A percentile compares a stretch with the other conserved stretches of the same genome.
phyloP scores from a whole-genome alignment of 441 rosid species.

The Syzygium syzygioides region DNA sequence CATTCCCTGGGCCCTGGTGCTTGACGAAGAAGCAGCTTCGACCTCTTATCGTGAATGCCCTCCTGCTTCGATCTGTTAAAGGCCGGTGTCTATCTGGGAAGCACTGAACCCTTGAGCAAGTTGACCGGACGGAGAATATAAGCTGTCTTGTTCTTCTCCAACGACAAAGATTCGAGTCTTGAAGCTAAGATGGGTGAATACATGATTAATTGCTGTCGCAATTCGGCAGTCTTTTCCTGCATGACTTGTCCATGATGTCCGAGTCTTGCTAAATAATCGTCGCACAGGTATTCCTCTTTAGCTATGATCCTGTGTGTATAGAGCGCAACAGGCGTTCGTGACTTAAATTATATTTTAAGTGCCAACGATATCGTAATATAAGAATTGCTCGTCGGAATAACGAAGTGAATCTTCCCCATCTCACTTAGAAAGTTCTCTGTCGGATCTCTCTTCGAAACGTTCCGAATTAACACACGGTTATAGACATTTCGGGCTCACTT shows the following conservation, averaged over 20 bases:
- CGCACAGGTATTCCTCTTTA: background rate
- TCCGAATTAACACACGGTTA: background rate
- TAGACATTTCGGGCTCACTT: background rate
- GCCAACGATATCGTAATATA: background rate
- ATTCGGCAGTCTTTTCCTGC: background rate
- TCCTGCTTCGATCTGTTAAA: background rate
- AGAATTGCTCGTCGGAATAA: background rate
- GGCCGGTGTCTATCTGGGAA: background rate
- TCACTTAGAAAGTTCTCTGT: background rate
- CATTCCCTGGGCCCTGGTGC: constrained; percentile 75
- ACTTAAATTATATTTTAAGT: background rate
- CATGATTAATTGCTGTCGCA: background rate
- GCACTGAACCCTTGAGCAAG: background rate
- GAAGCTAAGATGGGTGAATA: background rate
- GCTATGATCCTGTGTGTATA: background rate
- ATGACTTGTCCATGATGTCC: background rate
- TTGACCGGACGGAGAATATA: background rate
- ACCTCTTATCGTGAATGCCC: constrained; percentile 37
- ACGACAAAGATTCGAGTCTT: background rate
- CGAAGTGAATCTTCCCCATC: background rate
- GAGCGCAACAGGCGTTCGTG: background rate
- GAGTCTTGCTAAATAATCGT: background rate
- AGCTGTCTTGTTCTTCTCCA: background rate
- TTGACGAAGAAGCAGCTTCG: constrained; percentile 62
- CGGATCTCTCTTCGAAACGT: background rate